phyloP scores from a whole-genome alignment of 306 rosid species.

The Begonia fuchsioides region DNA sequence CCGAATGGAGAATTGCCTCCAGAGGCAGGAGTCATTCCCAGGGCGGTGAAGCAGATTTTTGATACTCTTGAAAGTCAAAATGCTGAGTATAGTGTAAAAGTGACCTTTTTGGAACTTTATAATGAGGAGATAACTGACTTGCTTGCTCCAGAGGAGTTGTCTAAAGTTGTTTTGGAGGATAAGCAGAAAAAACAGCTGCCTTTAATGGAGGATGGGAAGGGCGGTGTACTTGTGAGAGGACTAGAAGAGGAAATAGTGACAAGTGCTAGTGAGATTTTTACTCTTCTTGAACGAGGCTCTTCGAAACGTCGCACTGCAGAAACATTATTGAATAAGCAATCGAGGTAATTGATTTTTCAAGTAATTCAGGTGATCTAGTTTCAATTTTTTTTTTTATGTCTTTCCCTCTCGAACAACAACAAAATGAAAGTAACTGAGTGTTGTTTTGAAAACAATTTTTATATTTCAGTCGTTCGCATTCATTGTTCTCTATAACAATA shows the following conservation, averaged over 20 bases:
- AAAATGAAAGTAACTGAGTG: not conserved
- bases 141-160: constrained; percentile 87
- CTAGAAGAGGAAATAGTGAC: constrained; percentile 86
- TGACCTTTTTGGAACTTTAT: constrained; percentile 78
- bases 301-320: constrained; percentile 93
- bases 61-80: constrained; percentile 85
- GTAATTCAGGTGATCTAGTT: not conserved
- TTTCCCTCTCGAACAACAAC: not conserved
- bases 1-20: constrained; percentile 80
- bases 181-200: constrained; percentile 88
- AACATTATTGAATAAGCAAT: constrained; percentile 86
- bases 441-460: constrained; percentile 2
- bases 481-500: constrained; percentile 89
- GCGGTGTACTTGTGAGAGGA: constrained; percentile 94
- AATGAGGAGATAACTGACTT: constrained; percentile 89
- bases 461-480: constrained; percentile 83
- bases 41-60: constrained; percentile 89
- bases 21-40: constrained; percentile 84
- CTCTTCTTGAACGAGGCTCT: constrained; percentile 87
- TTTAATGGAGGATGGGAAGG: constrained; percentile 95
- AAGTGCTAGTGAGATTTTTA: constrained; percentile 76
- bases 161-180: constrained; percentile 54
- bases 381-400: not conserved
- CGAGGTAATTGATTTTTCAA: constrained; percentile 35
- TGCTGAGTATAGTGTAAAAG: constrained; percentile 89